Percentiles rank a stretch among this genome's conserved stretches.
Evolutionary conservation across 495 filamentous ascomycete genomes (phyloP).

Genomic region (Talaromyces adpressus): DNA sequence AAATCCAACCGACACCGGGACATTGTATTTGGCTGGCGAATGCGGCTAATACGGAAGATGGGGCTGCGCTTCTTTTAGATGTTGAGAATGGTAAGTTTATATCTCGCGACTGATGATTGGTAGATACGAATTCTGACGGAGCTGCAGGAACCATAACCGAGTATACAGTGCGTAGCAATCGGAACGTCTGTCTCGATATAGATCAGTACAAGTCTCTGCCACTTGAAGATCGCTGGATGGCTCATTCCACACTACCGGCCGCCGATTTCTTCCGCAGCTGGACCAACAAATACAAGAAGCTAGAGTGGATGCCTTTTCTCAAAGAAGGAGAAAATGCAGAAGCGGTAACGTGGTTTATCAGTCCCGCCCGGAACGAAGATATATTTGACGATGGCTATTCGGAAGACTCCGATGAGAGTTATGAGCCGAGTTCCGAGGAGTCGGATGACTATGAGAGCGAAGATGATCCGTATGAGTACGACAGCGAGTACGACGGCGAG

Average conservation of each 20-base stretch:
- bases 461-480: constrained; percentile 1
- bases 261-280: constrained; percentile 7
- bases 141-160: background rate
- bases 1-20: constrained; percentile 8
- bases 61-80: constrained; percentile 5
- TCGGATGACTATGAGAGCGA: background rate
- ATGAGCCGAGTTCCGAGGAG: constrained; percentile 5
- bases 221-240: constrained; percentile 13
- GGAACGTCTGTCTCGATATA: constrained; percentile 8
- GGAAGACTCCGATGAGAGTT: constrained; percentile 4
- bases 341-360: background rate
- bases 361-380: background rate
- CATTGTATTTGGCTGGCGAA: constrained; percentile 13
- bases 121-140: too few relatives aligned
- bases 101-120: background rate
- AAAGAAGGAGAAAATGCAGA: background rate
- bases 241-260: constrained; percentile 8
- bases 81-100: background rate
- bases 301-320: constrained; percentile 11
- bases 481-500: background rate
- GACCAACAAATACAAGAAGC: constrained; percentile 9
- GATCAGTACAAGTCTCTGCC: constrained; percentile 7
- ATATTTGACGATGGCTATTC: background rate
- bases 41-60: background rate
- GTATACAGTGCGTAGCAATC: constrained; percentile 3